These are phyloP conservation scores for Fusarium dlaminii DNA, from an alignment of 2,329 filamentous ascomycete species.

Conservation along the genomic window DNA sequence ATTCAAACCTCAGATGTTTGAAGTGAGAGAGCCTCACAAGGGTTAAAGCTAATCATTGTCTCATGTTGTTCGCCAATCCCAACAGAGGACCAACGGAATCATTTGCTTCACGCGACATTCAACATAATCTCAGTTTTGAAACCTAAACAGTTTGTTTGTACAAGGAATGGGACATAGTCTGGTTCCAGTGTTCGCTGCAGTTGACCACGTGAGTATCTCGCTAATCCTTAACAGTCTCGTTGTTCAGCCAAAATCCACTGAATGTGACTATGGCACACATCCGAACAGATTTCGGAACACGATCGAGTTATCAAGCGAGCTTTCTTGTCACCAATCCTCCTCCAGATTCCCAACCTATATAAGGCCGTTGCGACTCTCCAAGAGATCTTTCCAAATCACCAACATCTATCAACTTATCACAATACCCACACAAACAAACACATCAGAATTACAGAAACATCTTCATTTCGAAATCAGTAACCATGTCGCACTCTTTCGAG, in stretches of 20 bases:
- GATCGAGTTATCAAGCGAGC: too few species aligned
- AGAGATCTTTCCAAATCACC: neutral
- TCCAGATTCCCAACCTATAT: neutral
- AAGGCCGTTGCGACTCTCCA: neutral
- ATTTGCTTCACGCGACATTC: neutral
- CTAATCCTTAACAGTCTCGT: neutral
- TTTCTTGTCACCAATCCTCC: neutral
- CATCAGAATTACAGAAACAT: neutral
- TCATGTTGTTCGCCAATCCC: accelerated
- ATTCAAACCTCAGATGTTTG: neutral
- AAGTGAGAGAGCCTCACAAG: neutral
- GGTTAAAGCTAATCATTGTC: neutral
- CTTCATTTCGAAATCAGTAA: neutral
- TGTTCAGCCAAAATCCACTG: neutral
- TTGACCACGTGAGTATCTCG: too few species aligned
- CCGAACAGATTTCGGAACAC: neutral
- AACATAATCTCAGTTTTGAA: accelerated
- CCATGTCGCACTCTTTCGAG: neutral
- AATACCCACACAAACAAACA: neutral
- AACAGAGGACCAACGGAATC: neutral
- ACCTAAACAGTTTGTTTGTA: neutral
- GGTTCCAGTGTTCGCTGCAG: neutral
- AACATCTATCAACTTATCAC: too few species aligned
- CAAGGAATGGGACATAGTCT: accelerated
- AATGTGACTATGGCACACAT: neutral